Conservation (phyloP, 2,329 filamentous ascomycete genomes). For the Diaporthe ampelina region DNA sequence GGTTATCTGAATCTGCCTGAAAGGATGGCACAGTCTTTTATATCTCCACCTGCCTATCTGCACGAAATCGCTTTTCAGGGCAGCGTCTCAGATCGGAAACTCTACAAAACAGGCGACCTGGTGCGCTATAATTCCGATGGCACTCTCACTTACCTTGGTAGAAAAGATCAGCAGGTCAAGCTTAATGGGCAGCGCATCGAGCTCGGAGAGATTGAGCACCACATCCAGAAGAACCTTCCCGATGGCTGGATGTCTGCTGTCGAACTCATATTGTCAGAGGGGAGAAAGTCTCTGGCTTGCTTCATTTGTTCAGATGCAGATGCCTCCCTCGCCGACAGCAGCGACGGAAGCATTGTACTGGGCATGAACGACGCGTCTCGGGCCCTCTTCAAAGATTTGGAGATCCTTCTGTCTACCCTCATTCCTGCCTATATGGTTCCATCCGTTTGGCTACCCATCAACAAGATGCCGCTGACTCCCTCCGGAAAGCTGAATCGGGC, state of each 20-base stretch:
- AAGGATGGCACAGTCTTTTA: constrained; percentile 48
- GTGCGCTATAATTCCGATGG: constrained; percentile 54
- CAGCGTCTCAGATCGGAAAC: constrained; percentile 1
- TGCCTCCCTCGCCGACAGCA: constrained; percentile 4
- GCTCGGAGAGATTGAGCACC: constrained; percentile 47
- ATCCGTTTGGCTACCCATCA: constrained; percentile 47
- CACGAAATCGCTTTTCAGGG: background rate
- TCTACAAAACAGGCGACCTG: constrained; percentile 58
- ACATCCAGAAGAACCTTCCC: constrained; percentile 41
- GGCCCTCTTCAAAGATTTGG: background rate
- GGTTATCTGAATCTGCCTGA: constrained; percentile 62
- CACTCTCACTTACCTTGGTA: constrained; percentile 57
- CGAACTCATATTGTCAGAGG: constrained; percentile 43
- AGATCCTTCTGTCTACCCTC: background rate
- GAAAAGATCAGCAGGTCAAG: constrained; percentile 70
- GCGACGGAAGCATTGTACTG: background rate
- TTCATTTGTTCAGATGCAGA: constrained; percentile 44
- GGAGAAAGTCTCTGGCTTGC: constrained; percentile 38
- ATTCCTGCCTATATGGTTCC: constrained; percentile 37
- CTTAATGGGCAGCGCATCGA: constrained; percentile 68
- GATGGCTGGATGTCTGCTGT: constrained; percentile 46
- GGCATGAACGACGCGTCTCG: background rate
- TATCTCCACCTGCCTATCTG: background rate
- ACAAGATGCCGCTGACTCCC: constrained; percentile 41
- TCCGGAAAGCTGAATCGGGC: constrained; percentile 46